Evolutionary conservation across 2,329 filamentous ascomycete species (phyloP).

Genomic region (Sordariomycetes sp.): DNA sequence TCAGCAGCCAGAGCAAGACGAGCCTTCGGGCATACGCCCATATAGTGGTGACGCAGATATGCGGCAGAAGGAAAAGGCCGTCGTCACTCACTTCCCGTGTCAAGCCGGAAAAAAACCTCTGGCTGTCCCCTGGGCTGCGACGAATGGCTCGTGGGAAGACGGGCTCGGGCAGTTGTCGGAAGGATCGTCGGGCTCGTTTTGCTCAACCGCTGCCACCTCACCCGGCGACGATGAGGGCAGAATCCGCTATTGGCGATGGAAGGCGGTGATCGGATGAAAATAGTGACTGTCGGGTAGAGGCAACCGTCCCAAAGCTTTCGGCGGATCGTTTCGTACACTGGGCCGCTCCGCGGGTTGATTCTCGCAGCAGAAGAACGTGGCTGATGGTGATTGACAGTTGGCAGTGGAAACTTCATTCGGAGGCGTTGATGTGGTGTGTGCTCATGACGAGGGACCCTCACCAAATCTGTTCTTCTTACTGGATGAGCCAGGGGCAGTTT

Average conservation of each 20-base stretch:
- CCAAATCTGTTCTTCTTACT: slow-evolving; percentile 3
- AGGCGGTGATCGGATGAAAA: background rate
- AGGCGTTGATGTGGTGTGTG: slow-evolving; percentile 4
- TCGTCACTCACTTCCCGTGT: background rate
- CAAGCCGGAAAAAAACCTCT: background rate
- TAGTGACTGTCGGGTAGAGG: background rate
- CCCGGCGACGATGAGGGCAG: background rate
- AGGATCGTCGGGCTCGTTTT: background rate
- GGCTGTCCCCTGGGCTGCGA: background rate
- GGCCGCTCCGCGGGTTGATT: background rate
- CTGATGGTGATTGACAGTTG: background rate
- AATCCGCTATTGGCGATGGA: background rate
- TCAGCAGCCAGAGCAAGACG: background rate
- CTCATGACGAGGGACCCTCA: slow-evolving; percentile 3
- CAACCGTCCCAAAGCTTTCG: background rate
- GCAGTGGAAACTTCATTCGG: background rate
- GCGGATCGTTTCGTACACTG: background rate
- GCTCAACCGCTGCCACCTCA: background rate
- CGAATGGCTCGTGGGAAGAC: background rate
- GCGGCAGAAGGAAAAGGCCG: background rate
- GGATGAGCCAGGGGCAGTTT: background rate
- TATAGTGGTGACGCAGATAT: background rate
- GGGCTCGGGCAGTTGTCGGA: background rate
- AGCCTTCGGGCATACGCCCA: background rate
- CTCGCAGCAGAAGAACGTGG: background rate